Conservation (phyloP, 2,329 filamentous ascomycete genomes). For the Pestalotiopsis sp. region DNA sequence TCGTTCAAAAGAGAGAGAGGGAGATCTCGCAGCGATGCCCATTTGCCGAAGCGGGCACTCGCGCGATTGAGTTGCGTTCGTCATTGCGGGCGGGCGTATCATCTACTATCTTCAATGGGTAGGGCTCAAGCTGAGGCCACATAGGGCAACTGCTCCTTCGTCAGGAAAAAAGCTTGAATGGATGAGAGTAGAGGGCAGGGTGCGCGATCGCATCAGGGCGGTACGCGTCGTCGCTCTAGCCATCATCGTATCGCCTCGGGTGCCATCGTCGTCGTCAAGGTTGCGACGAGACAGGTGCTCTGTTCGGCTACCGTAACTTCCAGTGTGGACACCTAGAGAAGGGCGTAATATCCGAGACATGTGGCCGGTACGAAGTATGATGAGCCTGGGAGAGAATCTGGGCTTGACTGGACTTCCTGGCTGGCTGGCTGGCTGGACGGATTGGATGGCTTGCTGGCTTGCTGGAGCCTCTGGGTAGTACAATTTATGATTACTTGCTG, state of each 20-base stretch:
- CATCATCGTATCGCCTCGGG: background rate
- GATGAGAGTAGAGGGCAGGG: conserved; percentile 4
- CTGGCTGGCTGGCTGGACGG: background rate
- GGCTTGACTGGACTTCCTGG: background rate
- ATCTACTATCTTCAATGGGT: background rate
- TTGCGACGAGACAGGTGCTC: conserved; percentile 1
- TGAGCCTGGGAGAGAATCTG: background rate
- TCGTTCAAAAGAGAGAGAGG: background rate
- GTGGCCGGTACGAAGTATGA: conserved; percentile 4
- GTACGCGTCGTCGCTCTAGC: conserved; percentile 9
- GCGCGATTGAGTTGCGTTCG: background rate
- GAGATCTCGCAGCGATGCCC: background rate
- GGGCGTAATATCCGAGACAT: conserved; percentile 12
- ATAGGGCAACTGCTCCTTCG: background rate
- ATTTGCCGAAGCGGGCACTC: background rate
- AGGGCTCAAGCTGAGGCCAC: conserved; percentile 9
- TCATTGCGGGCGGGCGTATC: background rate
- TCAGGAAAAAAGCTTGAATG: background rate
- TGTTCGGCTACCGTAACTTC: conserved; percentile 7
- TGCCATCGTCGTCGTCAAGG: conserved; percentile 3
- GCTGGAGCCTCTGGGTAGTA: too few species aligned
- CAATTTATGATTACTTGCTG: background rate
- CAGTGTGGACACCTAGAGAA: conserved; percentile 9
- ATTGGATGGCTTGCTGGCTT: too few species aligned
- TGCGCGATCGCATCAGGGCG: conserved; percentile 6